Base-by-base conservation (phyloP, 768 basidiomycete genomes). In the Cyathus striatus region DNA sequence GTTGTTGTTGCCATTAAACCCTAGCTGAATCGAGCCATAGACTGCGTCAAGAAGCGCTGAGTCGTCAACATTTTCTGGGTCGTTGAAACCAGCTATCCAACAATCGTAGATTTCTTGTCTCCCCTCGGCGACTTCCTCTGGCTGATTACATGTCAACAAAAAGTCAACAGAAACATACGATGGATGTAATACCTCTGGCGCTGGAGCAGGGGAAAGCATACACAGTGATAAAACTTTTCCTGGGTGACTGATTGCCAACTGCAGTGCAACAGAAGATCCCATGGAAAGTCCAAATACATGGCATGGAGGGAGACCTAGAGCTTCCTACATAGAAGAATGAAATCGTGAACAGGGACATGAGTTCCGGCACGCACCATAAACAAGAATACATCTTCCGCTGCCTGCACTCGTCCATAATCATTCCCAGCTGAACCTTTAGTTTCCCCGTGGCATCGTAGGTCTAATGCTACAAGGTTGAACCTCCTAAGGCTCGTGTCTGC, bases 261-360 rank as follows among this genome's bases (percentile, higher is more conserved):
- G 56, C 17, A 68, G 34, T 16, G 65, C 60, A 3, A 62, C 54
- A 42, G 57, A 62, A 1, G 65, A 49, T 5, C 69, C 69, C 56
- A 65, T 55, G 1, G 66, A 67, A 16, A 68, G 23, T 4, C 63
- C 69, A 16, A 64, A 48, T n/a, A 69, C 44, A 50, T 69, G 67
- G 41, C 66, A 70, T 2, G 63, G 53, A 4, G 64, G 65, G 24
- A 70, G 47, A 22, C 53, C 40, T 6, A 70, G 46, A 5, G 64
- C 65, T 24, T 67, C 58, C 69, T 70, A 23, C 4, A 39, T n/a
- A 32, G 20, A 34, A 26, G 40, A 21, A n/a, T 14, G 26, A 17
- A 26, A 35, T 22, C 16, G 2, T 4, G n/a, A 14, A 10, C 3
- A 18, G 9, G 17, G 18, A 36, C 17, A 10, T 14, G 18, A 12